Conservation (phyloP, 352 stramenopile species). For the Pythium guiyangense region DNA sequence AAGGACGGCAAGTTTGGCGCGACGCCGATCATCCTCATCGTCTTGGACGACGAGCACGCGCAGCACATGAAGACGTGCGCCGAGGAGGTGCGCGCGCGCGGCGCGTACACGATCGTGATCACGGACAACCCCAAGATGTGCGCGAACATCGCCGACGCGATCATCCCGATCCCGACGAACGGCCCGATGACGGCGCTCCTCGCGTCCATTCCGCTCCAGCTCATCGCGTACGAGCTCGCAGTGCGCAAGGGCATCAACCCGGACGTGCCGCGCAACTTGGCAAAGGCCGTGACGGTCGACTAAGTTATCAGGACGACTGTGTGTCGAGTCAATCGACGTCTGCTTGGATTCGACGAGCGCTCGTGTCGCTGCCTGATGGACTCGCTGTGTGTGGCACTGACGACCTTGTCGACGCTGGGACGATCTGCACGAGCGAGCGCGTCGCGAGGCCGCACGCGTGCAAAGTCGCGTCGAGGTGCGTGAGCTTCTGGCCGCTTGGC, state of each 20-base stretch:
- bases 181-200: conserved; percentile 95
- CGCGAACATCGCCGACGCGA: conserved; percentile 89
- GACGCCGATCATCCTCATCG: conserved; percentile 96
- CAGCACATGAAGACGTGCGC: conserved; percentile 93
- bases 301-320: conserved; percentile 41
- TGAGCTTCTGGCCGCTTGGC: conserved; percentile 30
- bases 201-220: conserved; percentile 94
- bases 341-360: too few relatives aligned
- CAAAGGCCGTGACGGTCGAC: conserved; percentile 98
- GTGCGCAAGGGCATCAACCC: conserved; percentile 97
- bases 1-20: conserved; percentile 93
- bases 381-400: background rate
- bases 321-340: too few relatives aligned
- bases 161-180: conserved; percentile 96
- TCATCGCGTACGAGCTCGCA: conserved; percentile 98
- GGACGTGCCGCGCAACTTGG: conserved; percentile 97
- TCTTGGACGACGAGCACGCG: conserved; percentile 97
- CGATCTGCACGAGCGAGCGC: conserved; percentile 39
- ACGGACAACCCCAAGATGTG: conserved; percentile 95
- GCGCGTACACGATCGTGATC: conserved; percentile 97
- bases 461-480: conserved; percentile 31
- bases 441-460: conserved; percentile 27
- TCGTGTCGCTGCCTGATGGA: background rate
- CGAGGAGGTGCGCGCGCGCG: conserved; percentile 95
- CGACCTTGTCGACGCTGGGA: conserved; percentile 14